These are phyloP conservation scores for Lithohypha guttulata DNA, from an alignment of 2,329 filamentous ascomycete species.

Conservation along the genomic window DNA sequence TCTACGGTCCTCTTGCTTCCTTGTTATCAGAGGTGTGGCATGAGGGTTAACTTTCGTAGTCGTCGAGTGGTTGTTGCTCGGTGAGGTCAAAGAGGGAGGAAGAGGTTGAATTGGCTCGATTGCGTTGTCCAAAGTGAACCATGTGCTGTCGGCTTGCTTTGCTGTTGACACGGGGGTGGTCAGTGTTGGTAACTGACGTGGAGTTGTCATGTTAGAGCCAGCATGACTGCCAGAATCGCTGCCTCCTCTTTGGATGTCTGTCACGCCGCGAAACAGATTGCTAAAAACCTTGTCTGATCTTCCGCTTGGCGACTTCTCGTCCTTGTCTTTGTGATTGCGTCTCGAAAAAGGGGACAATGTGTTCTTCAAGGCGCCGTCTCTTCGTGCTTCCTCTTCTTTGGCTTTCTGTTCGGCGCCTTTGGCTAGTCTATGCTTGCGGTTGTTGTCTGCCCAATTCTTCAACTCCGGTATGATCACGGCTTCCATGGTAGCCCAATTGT, in stretches of 20 bases:
- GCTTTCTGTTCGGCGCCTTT: conserved; percentile 17
- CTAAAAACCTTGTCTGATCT: conserved; percentile 33
- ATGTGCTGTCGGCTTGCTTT: conserved; percentile 24
- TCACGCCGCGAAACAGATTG: conserved; percentile 34
- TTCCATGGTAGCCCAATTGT: conserved; percentile 49
- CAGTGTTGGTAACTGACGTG: conserved; percentile 40
- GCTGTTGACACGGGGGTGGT: conserved; percentile 27
- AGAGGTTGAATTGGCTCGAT: conserved; percentile 31
- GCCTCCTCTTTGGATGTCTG: conserved; percentile 26
- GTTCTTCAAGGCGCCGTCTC: background rate
- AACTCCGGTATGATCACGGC: conserved; percentile 42
- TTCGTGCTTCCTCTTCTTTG: background rate
- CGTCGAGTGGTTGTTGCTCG: too few relatives aligned
- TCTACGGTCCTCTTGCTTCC: conserved; percentile 31
- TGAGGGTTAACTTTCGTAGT: too few relatives aligned
- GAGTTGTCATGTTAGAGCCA: conserved; percentile 44
- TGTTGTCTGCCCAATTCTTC: conserved; percentile 29
- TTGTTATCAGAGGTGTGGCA: background rate
- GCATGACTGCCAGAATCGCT: conserved; percentile 35
- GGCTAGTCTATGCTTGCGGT: conserved; percentile 23
- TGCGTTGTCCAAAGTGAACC: conserved; percentile 26
- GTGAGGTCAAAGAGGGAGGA: conserved; percentile 34
- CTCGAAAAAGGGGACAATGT: conserved; percentile 3
- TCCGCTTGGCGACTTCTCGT: conserved; percentile 17
- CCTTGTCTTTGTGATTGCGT: conserved; percentile 2